Percentiles rank a stretch among this genome's conserved stretches.
Conservation (phyloP, 2,329 filamentous ascomycete genomes). For the Penicillium sp. region DNA sequence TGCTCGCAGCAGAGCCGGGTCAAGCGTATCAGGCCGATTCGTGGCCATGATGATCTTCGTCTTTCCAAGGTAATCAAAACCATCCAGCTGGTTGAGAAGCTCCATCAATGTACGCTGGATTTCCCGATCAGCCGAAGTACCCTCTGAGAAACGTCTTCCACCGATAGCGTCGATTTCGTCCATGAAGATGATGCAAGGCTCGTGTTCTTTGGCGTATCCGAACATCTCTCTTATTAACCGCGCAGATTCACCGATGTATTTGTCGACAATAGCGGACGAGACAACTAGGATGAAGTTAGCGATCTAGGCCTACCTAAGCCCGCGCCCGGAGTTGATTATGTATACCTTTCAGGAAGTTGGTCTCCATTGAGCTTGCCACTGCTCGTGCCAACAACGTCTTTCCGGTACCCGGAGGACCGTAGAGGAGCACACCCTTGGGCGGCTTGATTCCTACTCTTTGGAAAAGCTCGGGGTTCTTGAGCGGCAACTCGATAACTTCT, state of each 20-base stretch:
- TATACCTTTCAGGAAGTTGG: constrained; percentile 91
- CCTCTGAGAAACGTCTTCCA: constrained; percentile 90
- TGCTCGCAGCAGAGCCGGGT: constrained; percentile 83
- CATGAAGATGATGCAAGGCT: constrained; percentile 99
- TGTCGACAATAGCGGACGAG: constrained; percentile 97
- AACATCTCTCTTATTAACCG: constrained; percentile 98
- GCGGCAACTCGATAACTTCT: constrained; percentile 92
- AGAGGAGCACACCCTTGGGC: constrained; percentile 91
- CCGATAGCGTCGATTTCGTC: constrained; percentile 99
- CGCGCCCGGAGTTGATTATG: no score
- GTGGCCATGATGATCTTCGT: constrained; percentile 99
- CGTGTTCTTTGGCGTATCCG: constrained; percentile 97
- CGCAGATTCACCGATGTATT: constrained; percentile 97
- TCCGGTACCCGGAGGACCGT: constrained; percentile 90
- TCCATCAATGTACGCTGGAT: constrained; percentile 99
- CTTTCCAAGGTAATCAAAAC: constrained; percentile 98
- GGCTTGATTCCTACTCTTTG: constrained; percentile 95
- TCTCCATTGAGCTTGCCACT: constrained; percentile 91
- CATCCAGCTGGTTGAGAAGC: constrained; percentile 93
- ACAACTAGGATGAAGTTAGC: constrained; percentile 64
- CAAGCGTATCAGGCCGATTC: constrained; percentile 90
- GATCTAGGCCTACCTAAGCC: no score
- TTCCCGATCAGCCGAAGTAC: constrained; percentile 92
- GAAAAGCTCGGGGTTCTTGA: constrained; percentile 98
- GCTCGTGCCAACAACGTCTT: constrained; percentile 92